phyloP scores from a whole-genome alignment of 2,329 filamentous ascomycete species.

The Hymenoscyphus infarciens region DNA sequence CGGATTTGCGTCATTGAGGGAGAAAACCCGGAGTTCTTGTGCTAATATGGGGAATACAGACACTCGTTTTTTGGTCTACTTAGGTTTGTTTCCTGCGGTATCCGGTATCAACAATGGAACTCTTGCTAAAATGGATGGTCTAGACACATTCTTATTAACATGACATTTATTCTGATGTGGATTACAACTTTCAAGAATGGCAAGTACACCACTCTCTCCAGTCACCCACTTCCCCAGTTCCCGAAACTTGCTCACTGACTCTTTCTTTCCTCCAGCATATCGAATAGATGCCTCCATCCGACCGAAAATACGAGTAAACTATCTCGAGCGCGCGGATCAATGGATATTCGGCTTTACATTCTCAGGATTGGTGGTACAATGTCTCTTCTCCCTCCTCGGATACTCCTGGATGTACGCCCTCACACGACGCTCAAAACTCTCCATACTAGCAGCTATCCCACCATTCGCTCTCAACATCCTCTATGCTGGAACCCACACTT shows the following conservation, averaged over 20 bases:
- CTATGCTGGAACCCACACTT: conserved; percentile 75
- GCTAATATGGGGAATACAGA: conserved; percentile 18
- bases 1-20: not conserved
- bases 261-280: conserved; percentile 21
- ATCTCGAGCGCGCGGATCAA: conserved; percentile 27
- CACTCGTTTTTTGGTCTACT: conserved; percentile 31
- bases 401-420: conserved; percentile 31
- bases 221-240: not conserved
- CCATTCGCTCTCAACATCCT: conserved; percentile 64
- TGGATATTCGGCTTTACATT: conserved; percentile 27
- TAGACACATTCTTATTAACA: conserved; percentile 29
- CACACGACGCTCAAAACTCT: conserved; percentile 27
- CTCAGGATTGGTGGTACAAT: conserved; percentile 26
- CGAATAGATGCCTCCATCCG: conserved; percentile 30
- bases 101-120: not conserved
- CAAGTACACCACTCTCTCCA: conserved; percentile 8
- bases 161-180: conserved; percentile 31
- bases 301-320: conserved; percentile 28
- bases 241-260: not conserved
- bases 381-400: conserved; percentile 21
- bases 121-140: not conserved
- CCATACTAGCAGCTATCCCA: conserved; percentile 27
- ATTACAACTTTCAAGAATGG: conserved; percentile 34
- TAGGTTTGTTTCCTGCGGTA: conserved; percentile 9
- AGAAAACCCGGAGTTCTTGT: not conserved